Percentiles rank a stretch among this genome's conserved stretches.
phyloP scores from a whole-genome alignment of 2,329 filamentous ascomycete species.

The Pseudogymnoascus verrucosus region DNA sequence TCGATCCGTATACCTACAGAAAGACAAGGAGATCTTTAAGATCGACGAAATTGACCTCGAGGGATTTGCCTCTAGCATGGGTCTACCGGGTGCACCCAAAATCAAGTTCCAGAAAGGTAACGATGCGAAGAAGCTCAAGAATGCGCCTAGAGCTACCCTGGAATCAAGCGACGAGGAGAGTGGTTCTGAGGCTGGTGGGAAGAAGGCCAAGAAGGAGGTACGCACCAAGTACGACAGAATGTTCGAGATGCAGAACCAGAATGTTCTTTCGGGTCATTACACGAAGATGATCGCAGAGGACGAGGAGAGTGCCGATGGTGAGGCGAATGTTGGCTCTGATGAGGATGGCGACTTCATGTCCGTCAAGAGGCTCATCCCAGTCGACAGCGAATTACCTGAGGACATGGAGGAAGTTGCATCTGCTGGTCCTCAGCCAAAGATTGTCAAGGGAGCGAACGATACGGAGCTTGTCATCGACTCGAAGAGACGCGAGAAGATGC shows the following conservation, averaged over 20 bases:
- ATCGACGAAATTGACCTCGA: constrained; percentile 77
- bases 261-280: constrained; percentile 91
- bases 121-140: constrained; percentile 80
- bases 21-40: constrained; percentile 86
- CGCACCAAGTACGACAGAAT: constrained; percentile 95
- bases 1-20: constrained; percentile 77
- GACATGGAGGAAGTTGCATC: constrained; percentile 34
- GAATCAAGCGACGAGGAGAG: constrained; percentile 49
- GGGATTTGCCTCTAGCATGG: constrained; percentile 75
- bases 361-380: constrained; percentile 79
- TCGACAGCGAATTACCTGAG: constrained; percentile 46
- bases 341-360: constrained; percentile 79
- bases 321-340: constrained; percentile 41
- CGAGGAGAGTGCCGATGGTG: constrained; percentile 35
- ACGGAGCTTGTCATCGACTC: constrained; percentile 81
- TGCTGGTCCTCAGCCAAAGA: constrained; percentile 41
- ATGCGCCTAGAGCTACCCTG: constrained; percentile 63
- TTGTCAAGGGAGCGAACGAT: constrained; percentile 58
- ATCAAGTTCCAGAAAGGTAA: constrained; percentile 92
- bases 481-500: constrained; percentile 89
- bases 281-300: constrained; percentile 69
- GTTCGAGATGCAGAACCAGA: constrained; percentile 95
- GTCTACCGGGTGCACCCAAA: constrained; percentile 81
- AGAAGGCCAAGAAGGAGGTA: constrained; percentile 57
- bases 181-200: constrained; percentile 46